Percentiles rank a stretch among this genome's conserved stretches.
Evolutionary conservation across 768 basidiomycete genomes (phyloP).

Genomic region (Tylopilus intermedius): DNA sequence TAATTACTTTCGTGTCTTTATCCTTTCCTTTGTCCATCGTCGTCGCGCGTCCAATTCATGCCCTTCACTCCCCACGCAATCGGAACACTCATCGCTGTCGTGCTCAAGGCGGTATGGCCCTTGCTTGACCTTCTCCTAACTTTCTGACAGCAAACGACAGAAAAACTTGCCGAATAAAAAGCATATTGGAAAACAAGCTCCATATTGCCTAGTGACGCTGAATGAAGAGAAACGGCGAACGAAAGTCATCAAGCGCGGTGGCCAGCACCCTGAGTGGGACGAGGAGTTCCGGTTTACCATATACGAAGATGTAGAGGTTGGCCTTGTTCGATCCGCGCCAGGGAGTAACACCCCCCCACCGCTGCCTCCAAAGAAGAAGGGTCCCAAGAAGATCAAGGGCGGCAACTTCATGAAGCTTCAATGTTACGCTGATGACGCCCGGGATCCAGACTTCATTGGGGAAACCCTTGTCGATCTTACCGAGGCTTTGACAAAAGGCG

Average conservation of each 20-base stretch:
- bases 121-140: conserved; percentile 1
- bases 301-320: conserved; percentile 65
- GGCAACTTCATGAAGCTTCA: conserved; percentile 73
- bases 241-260: conserved; percentile 91
- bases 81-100: conserved; percentile 89
- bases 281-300: conserved; percentile 93
- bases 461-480: conserved; percentile 84
- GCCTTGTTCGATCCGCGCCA: conserved; percentile 39
- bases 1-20: conserved; percentile 7
- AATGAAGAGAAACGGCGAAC: conserved; percentile 84
- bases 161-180: conserved; percentile 87
- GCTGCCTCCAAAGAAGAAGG: conserved; percentile 61
- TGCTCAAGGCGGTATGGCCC: conserved; percentile 83
- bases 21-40: conserved; percentile 1
- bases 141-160: conserved; percentile 37
- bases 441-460: conserved; percentile 94
- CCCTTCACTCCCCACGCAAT: conserved; percentile 65
- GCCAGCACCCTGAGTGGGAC: conserved; percentile 99
- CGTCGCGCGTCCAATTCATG: conserved; percentile 36
- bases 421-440: conserved; percentile 92
- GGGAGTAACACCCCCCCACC: conserved; percentile 55
- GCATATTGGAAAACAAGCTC: conserved; percentile 95
- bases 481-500: conserved; percentile 88
- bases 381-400: conserved; percentile 54
- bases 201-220: conserved; percentile 78